Evolutionary conservation across 2,329 filamentous ascomycete species (phyloP), one percentile per base, ranked within the genome.

Genomic region (Rhexocercosporidium sp.): DNA sequence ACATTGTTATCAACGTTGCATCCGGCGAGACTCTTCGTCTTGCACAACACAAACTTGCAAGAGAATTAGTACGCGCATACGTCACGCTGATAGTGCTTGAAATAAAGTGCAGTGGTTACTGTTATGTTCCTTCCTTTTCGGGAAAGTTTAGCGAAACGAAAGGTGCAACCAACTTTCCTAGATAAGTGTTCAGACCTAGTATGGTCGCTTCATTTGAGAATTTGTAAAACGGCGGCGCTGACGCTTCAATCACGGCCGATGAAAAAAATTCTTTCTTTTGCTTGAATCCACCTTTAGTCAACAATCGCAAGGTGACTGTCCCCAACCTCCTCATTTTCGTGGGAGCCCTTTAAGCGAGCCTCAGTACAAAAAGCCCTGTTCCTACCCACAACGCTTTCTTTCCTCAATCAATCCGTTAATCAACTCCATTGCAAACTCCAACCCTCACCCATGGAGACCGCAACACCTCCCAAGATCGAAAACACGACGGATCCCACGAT

Each of bases 221-320:
- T 9, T 37, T 9, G 5, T 37, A 11, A 16, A 25, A 27, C 5
- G 14, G 9, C 14, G 2, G 8, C n/a, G 25, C 6, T 53, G 14
- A 8, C 5, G 9, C 3, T 53, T 25, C 49, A 8, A n/a, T 31
- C 14, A n/a, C 49, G 27, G 25, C 25, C 11, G 14, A n/a, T 20
- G 1, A 22, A 37, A 3, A 18, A 57, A 16, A 25, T 7, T 27
- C 22, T 41, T 22, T 41, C 22, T 25, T 6, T 25, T 3, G 8
- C 20, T 20, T n/a, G 3, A 47, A 20, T 39, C 41, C 54, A 57
- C 31, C 54, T 25, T 39, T 39, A 5, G 1, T 27, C 4, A 34
- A 57, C 54, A 57, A 39, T 57, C 14, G 54, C 20, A 57, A 57
- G 54, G 27, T 3, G 27, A 53, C 27, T 29, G 31, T 57, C n/a